A percentile compares a stretch with the other conserved stretches of the same genome.
Conservation (phyloP, 2,329 filamentous ascomycete genomes). For the Aspergillus amoenus region DNA sequence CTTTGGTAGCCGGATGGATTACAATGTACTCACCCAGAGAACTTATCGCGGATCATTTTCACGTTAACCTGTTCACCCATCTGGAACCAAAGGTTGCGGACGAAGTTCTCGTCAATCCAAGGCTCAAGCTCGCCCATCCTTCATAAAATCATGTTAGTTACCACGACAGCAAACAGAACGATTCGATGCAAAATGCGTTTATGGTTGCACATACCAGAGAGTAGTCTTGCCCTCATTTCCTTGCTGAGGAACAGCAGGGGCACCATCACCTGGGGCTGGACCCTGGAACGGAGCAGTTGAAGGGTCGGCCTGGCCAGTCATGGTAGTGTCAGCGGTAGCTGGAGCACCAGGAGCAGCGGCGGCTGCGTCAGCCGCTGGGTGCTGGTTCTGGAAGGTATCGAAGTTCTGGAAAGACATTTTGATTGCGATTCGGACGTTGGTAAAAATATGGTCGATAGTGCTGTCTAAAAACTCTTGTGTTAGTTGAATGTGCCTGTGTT, state of each 20-base stretch:
- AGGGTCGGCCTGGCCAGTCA: constrained; percentile 59
- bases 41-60: constrained; percentile 99
- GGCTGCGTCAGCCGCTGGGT: constrained; percentile 55
- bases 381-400: constrained; percentile 63
- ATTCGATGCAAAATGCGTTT: constrained; percentile 22
- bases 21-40: constrained; percentile 73
- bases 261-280: constrained; percentile 43
- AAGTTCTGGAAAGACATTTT: constrained; percentile 68
- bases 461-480: constrained; percentile 12
- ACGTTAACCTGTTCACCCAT: constrained; percentile 95
- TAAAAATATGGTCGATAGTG: constrained; percentile 20
- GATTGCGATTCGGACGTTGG: constrained; percentile 19
- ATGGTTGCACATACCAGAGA: constrained; percentile 48
- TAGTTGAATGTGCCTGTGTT: neutral
- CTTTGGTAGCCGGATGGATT: neutral
- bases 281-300: constrained; percentile 53
- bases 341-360: constrained; percentile 47
- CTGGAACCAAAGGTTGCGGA: constrained; percentile 91
- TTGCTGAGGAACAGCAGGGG: constrained; percentile 48
- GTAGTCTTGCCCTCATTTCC: constrained; percentile 57
- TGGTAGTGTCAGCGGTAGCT: constrained; percentile 53
- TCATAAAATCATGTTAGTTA: constrained; percentile 5
- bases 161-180: neutral
- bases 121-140: constrained; percentile 99
- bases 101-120: constrained; percentile 99